A percentile compares a stretch with the other conserved stretches of the same genome.
Conservation (phyloP, 148 eudicot genomes). For the Drosera capensis region DNA sequence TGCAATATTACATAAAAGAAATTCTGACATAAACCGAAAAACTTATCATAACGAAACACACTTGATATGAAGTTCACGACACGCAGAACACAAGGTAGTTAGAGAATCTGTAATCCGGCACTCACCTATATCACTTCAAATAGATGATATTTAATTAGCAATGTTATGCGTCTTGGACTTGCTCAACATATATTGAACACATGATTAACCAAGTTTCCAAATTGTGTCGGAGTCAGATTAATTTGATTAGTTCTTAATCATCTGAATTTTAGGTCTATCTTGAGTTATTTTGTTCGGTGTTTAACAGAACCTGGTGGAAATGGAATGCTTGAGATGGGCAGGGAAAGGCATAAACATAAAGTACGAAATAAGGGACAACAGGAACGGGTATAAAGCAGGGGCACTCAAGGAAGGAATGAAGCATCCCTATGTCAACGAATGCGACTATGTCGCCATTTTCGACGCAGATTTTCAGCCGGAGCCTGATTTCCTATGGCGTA, state of each 20-base stretch:
- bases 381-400: slow-evolving; percentile 69
- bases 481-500: slow-evolving; percentile 47
- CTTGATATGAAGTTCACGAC: no score
- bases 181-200: no score
- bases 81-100: no score
- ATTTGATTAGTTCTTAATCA: not conserved
- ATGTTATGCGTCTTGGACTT: no score
- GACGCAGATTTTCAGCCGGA: slow-evolving; percentile 84
- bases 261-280: not conserved
- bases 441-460: slow-evolving; percentile 60
- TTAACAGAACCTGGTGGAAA: slow-evolving; percentile 51
- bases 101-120: no score
- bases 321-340: slow-evolving; percentile 59
- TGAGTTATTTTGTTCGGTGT: not conserved
- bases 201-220: no score
- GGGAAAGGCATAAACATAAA: slow-evolving; percentile 62
- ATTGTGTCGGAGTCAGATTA: not conserved
- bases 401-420: slow-evolving; percentile 64
- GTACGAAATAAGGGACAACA: slow-evolving; percentile 52
- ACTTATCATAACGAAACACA: not conserved
- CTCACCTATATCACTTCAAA: no score
- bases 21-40: not conserved
- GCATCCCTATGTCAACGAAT: slow-evolving; percentile 40
- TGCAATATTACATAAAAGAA: not conserved
- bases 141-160: no score